Percentiles rank a stretch among this genome's conserved stretches.
Evolutionary conservation across 2,329 filamentous ascomycete species (phyloP).

Genomic region (Claviceps cyperi): DNA sequence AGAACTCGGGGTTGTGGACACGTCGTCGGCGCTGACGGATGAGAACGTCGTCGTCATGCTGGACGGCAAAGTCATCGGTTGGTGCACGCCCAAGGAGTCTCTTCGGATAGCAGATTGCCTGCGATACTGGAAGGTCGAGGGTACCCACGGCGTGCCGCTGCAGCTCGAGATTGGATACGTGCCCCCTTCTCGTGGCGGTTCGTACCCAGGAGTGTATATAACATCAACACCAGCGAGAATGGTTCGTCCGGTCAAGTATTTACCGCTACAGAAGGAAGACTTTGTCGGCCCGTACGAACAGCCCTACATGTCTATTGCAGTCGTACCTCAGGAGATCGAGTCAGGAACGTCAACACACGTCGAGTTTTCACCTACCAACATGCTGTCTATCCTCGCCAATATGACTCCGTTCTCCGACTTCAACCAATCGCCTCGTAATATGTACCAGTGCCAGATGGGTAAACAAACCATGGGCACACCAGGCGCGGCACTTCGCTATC

Average conservation of each 20-base stretch:
- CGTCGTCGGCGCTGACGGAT: slow-evolving; percentile 62
- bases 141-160: slow-evolving; percentile 61
- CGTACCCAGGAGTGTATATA: slow-evolving; percentile 93
- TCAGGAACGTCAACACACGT: slow-evolving; percentile 88
- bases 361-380: slow-evolving; percentile 88
- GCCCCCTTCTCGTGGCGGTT: slow-evolving; percentile 75
- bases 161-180: slow-evolving; percentile 88
- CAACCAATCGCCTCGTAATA: slow-evolving; percentile 96
- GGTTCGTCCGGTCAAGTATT: slow-evolving; percentile 83
- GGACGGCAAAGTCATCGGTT: slow-evolving; percentile 80
- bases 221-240: slow-evolving; percentile 74
- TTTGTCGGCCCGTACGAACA: slow-evolving; percentile 89
- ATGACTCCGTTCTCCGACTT: slow-evolving; percentile 99
- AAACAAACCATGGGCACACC: slow-evolving; percentile 99
- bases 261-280: slow-evolving; percentile 74
- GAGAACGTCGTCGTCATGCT: slow-evolving; percentile 83
- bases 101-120: slow-evolving; percentile 72
- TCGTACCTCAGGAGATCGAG: slow-evolving; percentile 71
- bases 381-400: slow-evolving; percentile 92
- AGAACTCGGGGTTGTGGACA: slow-evolving; percentile 64
- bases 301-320: slow-evolving; percentile 95
- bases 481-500: slow-evolving; percentile 66
- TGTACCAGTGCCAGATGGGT: slow-evolving; percentile 99
- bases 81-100: slow-evolving; percentile 75
- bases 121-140: slow-evolving; percentile 90